Base-by-base conservation (phyloP, 78 protist species). In the Dictyostelium brefeldianum region DNA sequence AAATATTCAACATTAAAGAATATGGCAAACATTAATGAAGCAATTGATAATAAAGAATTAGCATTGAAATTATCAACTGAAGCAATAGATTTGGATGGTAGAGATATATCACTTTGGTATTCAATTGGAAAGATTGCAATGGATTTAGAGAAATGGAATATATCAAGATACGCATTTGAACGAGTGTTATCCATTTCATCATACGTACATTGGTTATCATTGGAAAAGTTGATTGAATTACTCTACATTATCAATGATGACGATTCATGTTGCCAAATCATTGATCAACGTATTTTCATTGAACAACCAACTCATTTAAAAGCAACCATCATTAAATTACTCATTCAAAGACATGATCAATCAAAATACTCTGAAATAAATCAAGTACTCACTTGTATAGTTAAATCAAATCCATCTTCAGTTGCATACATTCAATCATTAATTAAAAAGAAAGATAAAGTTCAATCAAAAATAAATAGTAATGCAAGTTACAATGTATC, bases 11-110 rank as follows among this genome's bases (percentile, higher is more conserved):
- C 92, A 27, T 71, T 85, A 20, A 85, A 75, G 31, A 85, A 85
- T 57, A 20, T 85, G 74, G 92, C 92, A 25, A 85, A 80, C 9
- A 73, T 85, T 48, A 31, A 59, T 25, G 92, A 85, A 51, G 46
- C 22, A 11, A 17, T 85, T 4, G 77, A 85, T 59, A 65, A 85
- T 9, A 27, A 46, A 12, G 83, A 85, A 12, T 5, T 56, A 27
- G 27, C 92, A 74, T 47, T 85, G 5, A 59, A 48, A 5, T 50
- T 47, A 22, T 75, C 47, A 11, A 18, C 64, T 0, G 73, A 59
- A 48, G 92, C 92, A n/a, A 25, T 85, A 0, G 92, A 85, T 85
- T 29, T 74, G 4, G 92, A 85, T 62, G 83, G 78, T n/a, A 56
- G 83, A 11, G 92, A 85, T 47, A 57, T 85, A 0, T 25, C 50